phyloP scores from a whole-genome alignment of 2,329 filamentous ascomycete genomes.

The Cryphonectria radicalis region DNA sequence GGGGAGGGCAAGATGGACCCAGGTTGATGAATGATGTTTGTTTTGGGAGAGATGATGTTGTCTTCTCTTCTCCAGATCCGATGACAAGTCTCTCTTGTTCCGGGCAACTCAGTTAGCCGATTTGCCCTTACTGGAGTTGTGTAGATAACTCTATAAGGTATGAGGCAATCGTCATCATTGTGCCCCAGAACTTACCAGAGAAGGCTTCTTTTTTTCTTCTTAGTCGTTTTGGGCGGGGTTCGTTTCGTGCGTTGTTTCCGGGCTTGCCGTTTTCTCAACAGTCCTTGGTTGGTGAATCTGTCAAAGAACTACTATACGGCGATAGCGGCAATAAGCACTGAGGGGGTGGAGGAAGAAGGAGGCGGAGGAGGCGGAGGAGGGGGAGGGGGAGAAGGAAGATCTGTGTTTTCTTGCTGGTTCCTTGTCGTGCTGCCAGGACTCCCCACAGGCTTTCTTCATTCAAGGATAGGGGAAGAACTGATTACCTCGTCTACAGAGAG shows the following conservation, averaged over 20 bases:
- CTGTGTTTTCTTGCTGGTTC: constrained; percentile 15
- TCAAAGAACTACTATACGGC: constrained; percentile 7
- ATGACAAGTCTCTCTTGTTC: not conserved
- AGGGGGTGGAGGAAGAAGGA: not conserved
- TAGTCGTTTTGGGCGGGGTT: not conserved
- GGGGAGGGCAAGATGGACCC: constrained; percentile 1
- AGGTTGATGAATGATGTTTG: not conserved
- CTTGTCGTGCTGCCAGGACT: constrained; percentile 26
- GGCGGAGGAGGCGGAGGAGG: not conserved
- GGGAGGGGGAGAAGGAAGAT: constrained; percentile 8
- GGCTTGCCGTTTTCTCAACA: not conserved
- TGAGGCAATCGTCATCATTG: not conserved
- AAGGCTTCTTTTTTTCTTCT: not conserved
- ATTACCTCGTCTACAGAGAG: constrained; percentile 1
- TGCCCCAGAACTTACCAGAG: constrained; percentile 5
- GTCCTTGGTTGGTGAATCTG: not conserved
- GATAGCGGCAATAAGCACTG: constrained; percentile 23
- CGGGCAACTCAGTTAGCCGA: not conserved
- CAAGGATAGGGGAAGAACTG: not conserved
- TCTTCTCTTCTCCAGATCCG: not conserved
- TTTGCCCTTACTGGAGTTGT: not conserved
- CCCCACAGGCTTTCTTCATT: not conserved
- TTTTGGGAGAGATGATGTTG: not conserved
- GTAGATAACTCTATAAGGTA: not conserved
- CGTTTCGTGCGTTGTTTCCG: not conserved